phyloP scores from a whole-genome alignment of 768 basidiomycete species.

The Crucibulum laeve region DNA sequence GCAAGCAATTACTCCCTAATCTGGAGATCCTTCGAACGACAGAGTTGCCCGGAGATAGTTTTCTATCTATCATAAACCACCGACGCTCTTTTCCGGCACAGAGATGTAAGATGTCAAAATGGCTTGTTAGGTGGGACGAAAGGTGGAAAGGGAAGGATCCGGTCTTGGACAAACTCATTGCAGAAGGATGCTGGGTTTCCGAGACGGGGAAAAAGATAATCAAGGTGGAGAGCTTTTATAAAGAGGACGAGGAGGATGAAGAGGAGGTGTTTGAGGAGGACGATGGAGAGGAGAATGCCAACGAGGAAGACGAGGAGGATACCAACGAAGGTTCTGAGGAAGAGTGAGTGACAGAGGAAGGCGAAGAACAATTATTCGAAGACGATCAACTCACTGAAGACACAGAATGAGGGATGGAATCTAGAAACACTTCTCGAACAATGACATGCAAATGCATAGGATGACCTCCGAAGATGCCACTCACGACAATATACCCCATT shows the following conservation, averaged over 20 bases:
- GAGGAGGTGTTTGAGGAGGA: constrained; percentile 17
- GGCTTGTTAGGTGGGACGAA: constrained; percentile 30
- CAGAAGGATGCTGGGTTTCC: constrained; percentile 22
- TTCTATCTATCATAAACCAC: constrained; percentile 3
- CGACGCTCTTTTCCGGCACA: constrained; percentile 4
- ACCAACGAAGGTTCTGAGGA: constrained; percentile 14
- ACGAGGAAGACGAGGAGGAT: constrained; percentile 22
- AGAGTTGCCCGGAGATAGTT: constrained; percentile 12
- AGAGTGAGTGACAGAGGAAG: constrained; percentile 11
- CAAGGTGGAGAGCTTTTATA: constrained; percentile 22
- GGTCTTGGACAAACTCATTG: constrained; percentile 33
- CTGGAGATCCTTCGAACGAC: constrained; percentile 16
- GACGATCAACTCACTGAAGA: too few species aligned
- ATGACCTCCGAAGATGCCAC: too few species aligned
- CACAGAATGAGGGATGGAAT: too few species aligned
- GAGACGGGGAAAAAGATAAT: constrained; percentile 14
- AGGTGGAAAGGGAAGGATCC: constrained; percentile 26
- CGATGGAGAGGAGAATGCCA: constrained; percentile 12
- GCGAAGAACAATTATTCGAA: constrained; percentile 7
- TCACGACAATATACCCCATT: too few species aligned
- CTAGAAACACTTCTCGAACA: neutral
- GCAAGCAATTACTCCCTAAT: constrained; percentile 14
- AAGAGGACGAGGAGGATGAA: constrained; percentile 22
- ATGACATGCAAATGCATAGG: too few species aligned
- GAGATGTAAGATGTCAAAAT: constrained; percentile 10